Evolutionary conservation across 2,329 filamentous ascomycete genomes (phyloP).

Genomic region (Penicillium psychrosexuale): DNA sequence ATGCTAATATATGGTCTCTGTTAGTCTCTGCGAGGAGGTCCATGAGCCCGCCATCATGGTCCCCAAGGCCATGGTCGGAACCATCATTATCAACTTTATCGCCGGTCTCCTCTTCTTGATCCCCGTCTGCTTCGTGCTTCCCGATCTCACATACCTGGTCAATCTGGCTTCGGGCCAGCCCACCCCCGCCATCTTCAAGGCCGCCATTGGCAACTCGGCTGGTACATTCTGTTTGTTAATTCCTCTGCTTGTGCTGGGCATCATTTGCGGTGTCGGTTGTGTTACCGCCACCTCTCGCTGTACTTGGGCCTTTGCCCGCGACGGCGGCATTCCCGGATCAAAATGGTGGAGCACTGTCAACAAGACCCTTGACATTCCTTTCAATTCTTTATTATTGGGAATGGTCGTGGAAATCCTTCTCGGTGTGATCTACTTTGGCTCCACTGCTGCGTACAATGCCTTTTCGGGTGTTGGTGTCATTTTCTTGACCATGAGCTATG

Average conservation of each 20-base stretch:
- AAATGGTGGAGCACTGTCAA: constrained; percentile 64
- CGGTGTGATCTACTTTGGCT: constrained; percentile 76
- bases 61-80: constrained; percentile 66
- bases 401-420: constrained; percentile 67
- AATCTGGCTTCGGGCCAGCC: constrained; percentile 67
- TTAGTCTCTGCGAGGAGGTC: constrained; percentile 65
- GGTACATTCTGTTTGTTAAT: constrained; percentile 72
- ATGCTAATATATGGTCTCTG: constrained; percentile 8
- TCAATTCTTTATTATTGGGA: constrained; percentile 65
- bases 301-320: constrained; percentile 70
- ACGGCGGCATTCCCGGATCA: constrained; percentile 68
- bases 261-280: constrained; percentile 67
- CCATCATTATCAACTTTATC: constrained; percentile 61
- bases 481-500: constrained; percentile 69
- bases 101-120: constrained; percentile 66
- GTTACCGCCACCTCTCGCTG: constrained; percentile 69
- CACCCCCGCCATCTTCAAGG: constrained; percentile 70
- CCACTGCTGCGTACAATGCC: constrained; percentile 71
- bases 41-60: constrained; percentile 62
- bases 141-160: constrained; percentile 61
- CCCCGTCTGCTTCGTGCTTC: constrained; percentile 70
- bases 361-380: constrained; percentile 62
- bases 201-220: constrained; percentile 64
- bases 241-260: constrained; percentile 64
- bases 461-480: constrained; percentile 78